Conservation (phyloP, 2,329 filamentous ascomycete species). For the Fusarium sterilihyphosum region DNA sequence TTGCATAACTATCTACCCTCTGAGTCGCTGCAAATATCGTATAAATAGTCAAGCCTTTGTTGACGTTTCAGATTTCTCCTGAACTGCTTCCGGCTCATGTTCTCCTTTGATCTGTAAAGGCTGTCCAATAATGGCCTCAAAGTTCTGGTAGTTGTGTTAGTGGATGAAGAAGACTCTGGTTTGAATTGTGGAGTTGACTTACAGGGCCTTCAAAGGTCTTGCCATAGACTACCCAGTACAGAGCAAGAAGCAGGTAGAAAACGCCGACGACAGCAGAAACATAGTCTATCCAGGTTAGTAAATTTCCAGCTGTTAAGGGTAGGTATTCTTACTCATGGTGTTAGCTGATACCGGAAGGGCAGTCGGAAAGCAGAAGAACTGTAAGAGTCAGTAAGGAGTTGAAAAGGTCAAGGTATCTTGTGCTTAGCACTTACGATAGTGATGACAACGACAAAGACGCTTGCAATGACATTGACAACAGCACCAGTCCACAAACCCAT, state of each 20-base stretch:
- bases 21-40: background rate
- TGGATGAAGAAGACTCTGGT: rapidly evolving
- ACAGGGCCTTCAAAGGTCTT: conserved; percentile 11
- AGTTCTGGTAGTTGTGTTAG: background rate
- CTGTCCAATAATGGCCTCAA: conserved; percentile 3
- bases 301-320: rapidly evolving
- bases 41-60: background rate
- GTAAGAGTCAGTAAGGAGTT: background rate
- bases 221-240: conserved; percentile 1
- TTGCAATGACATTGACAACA: background rate
- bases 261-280: conserved; percentile 6
- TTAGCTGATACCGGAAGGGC: conserved; percentile 4
- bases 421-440: conserved; percentile 8
- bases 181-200: background rate
- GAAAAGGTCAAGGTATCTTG: rapidly evolving
- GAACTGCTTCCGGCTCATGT: background rate
- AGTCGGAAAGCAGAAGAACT: conserved; percentile 20
- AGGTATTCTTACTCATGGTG: background rate
- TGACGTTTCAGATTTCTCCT: background rate
- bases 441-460: background rate
- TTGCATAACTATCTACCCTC: rapidly evolving
- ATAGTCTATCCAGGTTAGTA: background rate
- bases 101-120: background rate
- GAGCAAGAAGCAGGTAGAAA: background rate
- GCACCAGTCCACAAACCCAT: background rate